These are phyloP conservation scores for Effrenium voratum DNA, from an alignment of 73 alveolate species.

Conservation along the genomic window DNA sequence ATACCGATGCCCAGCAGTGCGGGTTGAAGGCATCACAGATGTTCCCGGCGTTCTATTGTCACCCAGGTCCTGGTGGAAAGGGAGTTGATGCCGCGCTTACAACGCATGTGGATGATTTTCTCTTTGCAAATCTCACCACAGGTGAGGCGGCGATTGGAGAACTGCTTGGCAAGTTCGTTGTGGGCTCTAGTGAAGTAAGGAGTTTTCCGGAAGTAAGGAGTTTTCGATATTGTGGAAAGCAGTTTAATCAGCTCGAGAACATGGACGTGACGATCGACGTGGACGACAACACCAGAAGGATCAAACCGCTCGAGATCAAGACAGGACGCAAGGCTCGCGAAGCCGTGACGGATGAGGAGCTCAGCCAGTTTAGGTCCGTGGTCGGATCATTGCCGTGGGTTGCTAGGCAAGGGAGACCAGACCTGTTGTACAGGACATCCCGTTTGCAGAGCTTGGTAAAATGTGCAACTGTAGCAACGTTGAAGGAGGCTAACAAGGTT, in stretches of 20 bases:
- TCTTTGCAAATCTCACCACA: not conserved
- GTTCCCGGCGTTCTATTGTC: constrained; percentile 1
- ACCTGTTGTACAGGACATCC: not conserved
- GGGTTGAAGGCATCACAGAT: not conserved
- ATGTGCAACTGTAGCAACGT: not conserved
- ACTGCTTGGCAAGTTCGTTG: not conserved
- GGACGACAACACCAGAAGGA: not conserved
- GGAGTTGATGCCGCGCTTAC: not conserved
- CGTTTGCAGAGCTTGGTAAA: not conserved
- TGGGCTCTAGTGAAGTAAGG: not conserved
- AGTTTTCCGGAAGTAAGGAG: not conserved
- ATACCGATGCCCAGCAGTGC: not conserved
- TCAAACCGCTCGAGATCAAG: not conserved
- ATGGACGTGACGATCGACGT: not conserved
- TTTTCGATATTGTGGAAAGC: constrained; percentile 27
- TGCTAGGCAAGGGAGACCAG: constrained; percentile 5
- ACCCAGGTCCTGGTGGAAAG: not conserved
- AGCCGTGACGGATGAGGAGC: not conserved
- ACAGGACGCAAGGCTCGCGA: not conserved
- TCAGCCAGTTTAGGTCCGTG: not conserved
- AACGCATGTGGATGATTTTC: constrained; percentile 29
- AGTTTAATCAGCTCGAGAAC: not conserved
- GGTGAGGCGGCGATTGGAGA: not conserved
- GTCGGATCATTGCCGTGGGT: constrained; percentile 2
- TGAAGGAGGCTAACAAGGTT: not conserved